These are phyloP conservation scores for Candida methanosorbosa DNA, from an alignment of 805 yeast genomes.

Conservation along the genomic window DNA sequence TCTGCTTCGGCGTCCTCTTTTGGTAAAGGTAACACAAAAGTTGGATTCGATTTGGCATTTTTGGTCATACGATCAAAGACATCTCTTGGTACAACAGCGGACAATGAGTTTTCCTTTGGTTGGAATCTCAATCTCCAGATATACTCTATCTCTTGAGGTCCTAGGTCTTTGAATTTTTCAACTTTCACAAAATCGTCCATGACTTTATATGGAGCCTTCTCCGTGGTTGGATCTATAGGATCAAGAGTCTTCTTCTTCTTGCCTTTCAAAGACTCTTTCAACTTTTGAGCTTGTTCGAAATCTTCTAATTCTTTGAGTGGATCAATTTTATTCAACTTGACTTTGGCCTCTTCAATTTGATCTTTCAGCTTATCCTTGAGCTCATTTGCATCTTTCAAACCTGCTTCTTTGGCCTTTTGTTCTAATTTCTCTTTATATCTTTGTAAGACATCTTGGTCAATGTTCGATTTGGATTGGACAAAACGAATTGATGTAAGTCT, in stretches of 20 bases:
- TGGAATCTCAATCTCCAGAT: constrained; percentile 88
- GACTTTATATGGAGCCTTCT: constrained; percentile 53
- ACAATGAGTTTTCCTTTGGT: constrained; percentile 45
- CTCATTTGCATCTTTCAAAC: constrained; percentile 44
- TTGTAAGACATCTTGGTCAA: constrained; percentile 23
- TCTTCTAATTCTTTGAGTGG: constrained; percentile 64
- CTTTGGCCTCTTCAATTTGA: constrained; percentile 46
- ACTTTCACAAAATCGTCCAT: constrained; percentile 63
- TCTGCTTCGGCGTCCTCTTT: constrained; percentile 39
- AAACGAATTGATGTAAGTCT: constrained; percentile 18
- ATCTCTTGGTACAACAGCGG: constrained; percentile 51
- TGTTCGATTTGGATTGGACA: constrained; percentile 17
- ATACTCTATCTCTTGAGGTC: constrained; percentile 57
- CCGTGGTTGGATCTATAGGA: constrained; percentile 28
- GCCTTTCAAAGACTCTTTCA: constrained; percentile 8
- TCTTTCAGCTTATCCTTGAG: constrained; percentile 55
- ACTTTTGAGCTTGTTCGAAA: constrained; percentile 18
- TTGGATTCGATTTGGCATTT: constrained; percentile 67
- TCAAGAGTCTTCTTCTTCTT: constrained; percentile 17
- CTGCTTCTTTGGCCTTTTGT: constrained; percentile 29
- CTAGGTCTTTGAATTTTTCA: constrained; percentile 51
- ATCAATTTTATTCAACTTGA: constrained; percentile 52
- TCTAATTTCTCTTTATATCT: constrained; percentile 34
- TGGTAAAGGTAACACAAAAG: constrained; percentile 87
- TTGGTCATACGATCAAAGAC: constrained; percentile 57